Evolutionary conservation across 169 alveolate genomes (phyloP).

Genomic region (Plasmodium blacklocki): DNA sequence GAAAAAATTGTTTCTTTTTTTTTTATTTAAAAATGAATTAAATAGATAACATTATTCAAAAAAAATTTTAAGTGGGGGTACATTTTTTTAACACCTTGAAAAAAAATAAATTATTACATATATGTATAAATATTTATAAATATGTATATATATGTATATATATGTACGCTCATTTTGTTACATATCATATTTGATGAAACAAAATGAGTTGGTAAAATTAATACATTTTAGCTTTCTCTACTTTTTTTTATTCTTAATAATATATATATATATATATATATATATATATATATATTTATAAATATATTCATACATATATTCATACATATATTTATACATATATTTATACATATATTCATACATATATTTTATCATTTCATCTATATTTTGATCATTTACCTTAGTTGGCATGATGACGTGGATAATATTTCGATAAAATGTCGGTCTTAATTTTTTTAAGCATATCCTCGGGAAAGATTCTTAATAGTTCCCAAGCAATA

Average conservation of each 20-base stretch:
- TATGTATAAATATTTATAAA: background rate
- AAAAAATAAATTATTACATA: background rate
- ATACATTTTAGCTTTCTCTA: too few species aligned
- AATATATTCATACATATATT: background rate
- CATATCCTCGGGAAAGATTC: conserved; percentile 99
- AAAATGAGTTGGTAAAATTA: too few species aligned
- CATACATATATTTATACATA: background rate
- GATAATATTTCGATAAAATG: conserved; percentile 84
- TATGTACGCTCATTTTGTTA: too few species aligned
- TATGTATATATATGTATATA: background rate
- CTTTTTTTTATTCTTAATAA: too few species aligned
- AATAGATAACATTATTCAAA: too few species aligned
- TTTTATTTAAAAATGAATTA: too few species aligned
- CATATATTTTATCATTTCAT: background rate
- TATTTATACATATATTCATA: background rate
- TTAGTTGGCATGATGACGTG: conserved; percentile 77
- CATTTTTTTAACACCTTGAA: too few species aligned
- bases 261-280: background rate
- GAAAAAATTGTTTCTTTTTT: too few species aligned
- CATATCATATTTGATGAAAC: too few species aligned
- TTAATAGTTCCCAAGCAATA: conserved; percentile 98
- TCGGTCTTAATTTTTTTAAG: conserved; percentile 95
- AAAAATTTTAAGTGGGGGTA: too few species aligned
- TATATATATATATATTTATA: background rate
- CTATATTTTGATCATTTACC: background rate